phyloP scores from a whole-genome alignment of 179 eudicot species.

The Corrigiola litoralis region DNA sequence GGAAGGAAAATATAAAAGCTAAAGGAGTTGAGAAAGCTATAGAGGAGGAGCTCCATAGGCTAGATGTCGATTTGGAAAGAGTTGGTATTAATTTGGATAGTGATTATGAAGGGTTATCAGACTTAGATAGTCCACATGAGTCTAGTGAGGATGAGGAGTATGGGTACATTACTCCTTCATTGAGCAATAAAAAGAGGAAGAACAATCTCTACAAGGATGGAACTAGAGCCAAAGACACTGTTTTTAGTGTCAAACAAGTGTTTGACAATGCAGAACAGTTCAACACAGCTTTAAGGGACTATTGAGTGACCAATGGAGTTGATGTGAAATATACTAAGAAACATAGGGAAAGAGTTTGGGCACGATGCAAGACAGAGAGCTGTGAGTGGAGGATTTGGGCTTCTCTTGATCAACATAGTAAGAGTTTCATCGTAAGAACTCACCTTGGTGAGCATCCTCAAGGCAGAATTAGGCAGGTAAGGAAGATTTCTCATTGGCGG shows the following conservation, averaged over 20 bases:
- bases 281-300: background rate
- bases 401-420: background rate
- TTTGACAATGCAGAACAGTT: background rate
- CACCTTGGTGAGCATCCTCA: background rate
- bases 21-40: no score
- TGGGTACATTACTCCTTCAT: background rate
- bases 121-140: no score
- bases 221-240: background rate
- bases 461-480: no score
- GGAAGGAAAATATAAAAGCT: no score
- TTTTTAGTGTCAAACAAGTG: background rate
- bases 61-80: no score
- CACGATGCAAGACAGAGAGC: background rate
- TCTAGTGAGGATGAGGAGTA: no score
- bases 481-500: background rate
- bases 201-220: background rate
- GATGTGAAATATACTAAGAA: background rate
- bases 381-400: background rate
- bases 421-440: background rate
- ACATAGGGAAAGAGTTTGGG: background rate
- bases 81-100: no score
- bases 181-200: background rate
- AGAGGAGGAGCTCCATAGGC: no score
- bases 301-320: background rate
- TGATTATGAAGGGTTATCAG: no score